Conservation (phyloP, 805 yeast species). For the Candida boleticola region DNA sequence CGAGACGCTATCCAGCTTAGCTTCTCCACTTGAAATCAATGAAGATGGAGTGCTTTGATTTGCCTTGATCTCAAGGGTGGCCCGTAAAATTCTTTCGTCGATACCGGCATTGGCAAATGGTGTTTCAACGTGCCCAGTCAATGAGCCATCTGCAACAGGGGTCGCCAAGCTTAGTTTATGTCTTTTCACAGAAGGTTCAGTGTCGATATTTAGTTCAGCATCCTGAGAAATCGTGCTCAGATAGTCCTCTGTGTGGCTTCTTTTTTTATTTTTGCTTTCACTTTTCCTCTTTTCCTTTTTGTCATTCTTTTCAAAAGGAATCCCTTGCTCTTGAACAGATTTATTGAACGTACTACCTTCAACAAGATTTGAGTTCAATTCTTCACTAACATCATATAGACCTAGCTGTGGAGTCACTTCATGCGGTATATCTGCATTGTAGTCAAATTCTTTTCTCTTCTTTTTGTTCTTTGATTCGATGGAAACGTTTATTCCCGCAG, state of each 20-base stretch:
- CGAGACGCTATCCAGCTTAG: no score
- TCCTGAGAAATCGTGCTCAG: slow-evolving; percentile 19
- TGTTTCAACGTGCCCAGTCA: no score
- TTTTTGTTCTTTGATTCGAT: slow-evolving; percentile 53
- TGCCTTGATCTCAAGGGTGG: slow-evolving; percentile 31
- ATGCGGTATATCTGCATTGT: slow-evolving; percentile 78
- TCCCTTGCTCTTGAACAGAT: slow-evolving; percentile 44
- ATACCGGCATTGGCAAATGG: slow-evolving; percentile 15
- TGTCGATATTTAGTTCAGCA: slow-evolving; percentile 19
- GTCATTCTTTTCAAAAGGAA: slow-evolving; percentile 36
- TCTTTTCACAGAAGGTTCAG: slow-evolving; percentile 22
- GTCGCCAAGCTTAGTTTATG: slow-evolving; percentile 25
- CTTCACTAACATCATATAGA: slow-evolving; percentile 64
- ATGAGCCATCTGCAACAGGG: slow-evolving; percentile 16
- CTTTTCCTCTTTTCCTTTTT: slow-evolving; percentile 28
- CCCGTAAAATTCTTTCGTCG: slow-evolving; percentile 33
- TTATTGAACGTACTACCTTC: slow-evolving; percentile 43
- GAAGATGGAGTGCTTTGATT: slow-evolving; percentile 32
- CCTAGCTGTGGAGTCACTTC: slow-evolving; percentile 71
- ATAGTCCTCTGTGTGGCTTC: slow-evolving; percentile 12
- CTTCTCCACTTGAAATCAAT: slow-evolving; percentile 14
- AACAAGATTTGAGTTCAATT: slow-evolving; percentile 39
- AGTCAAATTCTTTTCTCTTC: slow-evolving; percentile 66
- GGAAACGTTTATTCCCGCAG: slow-evolving; percentile 65
- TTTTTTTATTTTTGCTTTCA: slow-evolving; percentile 20